Evolutionary conservation across 1,284 basidiomycete genomes (phyloP).

Genomic region (Kalmanozyma brasiliensis): DNA sequence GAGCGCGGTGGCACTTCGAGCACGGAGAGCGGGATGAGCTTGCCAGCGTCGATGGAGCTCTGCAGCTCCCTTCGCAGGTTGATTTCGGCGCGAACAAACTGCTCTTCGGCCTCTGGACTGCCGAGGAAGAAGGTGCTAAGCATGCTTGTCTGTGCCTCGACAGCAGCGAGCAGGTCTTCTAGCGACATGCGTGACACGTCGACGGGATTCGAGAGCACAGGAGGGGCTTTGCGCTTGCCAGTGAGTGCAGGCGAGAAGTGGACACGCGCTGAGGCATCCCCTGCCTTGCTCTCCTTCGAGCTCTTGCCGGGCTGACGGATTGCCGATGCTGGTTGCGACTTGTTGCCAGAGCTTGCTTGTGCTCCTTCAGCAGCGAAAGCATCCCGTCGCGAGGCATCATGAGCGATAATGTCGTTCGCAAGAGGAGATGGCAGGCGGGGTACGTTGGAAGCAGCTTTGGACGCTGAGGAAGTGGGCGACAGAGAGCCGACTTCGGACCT

Average conservation of each 20-base stretch:
- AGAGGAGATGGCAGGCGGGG: conserved; percentile 41
- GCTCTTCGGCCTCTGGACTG: conserved; percentile 70
- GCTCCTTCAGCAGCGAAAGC: neutral
- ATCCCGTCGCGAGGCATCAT: conserved; percentile 10
- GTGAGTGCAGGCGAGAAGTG: conserved; percentile 66
- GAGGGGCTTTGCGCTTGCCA: conserved; percentile 58
- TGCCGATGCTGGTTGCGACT: conserved; percentile 42
- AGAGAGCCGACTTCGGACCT: conserved; percentile 16
- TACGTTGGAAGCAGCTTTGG: conserved; percentile 12
- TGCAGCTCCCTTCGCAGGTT: conserved; percentile 69
- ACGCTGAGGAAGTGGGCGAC: conserved; percentile 14
- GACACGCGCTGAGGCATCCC: conserved; percentile 34
- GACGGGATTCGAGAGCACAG: conserved; percentile 59
- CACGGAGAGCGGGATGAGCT: conserved; percentile 68
- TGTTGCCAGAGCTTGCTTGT: conserved; percentile 14
- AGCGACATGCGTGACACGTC: conserved; percentile 69
- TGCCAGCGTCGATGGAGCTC: conserved; percentile 66
- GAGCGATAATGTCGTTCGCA: conserved; percentile 40
- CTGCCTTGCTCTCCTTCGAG: conserved; percentile 32
- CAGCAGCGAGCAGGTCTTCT: conserved; percentile 69
- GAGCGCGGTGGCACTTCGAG: conserved; percentile 67
- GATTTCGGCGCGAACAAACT: conserved; percentile 70
- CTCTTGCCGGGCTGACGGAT: conserved; percentile 46
- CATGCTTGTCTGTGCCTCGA: conserved; percentile 69
- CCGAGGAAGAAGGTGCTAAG: conserved; percentile 68